Evolutionary conservation across 2,329 filamentous ascomycete genomes (phyloP).

Genomic region (Ophiostoma quercus): DNA sequence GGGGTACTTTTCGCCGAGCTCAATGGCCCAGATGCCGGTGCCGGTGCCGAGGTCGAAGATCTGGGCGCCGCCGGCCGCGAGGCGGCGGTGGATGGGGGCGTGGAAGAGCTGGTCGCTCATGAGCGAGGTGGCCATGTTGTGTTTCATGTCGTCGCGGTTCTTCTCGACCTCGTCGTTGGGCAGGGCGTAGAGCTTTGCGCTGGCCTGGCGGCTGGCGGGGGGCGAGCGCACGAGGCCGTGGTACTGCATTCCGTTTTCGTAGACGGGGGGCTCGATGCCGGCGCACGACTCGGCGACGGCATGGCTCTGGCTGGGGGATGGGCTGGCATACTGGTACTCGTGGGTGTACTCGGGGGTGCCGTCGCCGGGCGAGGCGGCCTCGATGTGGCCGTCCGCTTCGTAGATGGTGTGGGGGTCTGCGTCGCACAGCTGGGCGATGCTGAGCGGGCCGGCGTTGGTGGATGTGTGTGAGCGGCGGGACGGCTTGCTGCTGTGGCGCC

Average conservation of each 20-base stretch:
- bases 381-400: neutral
- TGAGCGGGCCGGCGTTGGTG: neutral
- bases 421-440: slow-evolving; percentile 10
- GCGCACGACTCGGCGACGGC: slow-evolving; percentile 10
- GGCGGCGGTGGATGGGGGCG: slow-evolving; percentile 39
- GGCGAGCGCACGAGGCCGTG: slow-evolving; percentile 33
- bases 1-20: slow-evolving; percentile 48
- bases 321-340: slow-evolving; percentile 28
- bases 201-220: slow-evolving; percentile 26
- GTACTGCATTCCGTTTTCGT: slow-evolving; percentile 35
- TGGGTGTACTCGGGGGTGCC: slow-evolving; percentile 27
- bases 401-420: neutral
- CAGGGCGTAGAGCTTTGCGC: slow-evolving; percentile 30
- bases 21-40: slow-evolving; percentile 48
- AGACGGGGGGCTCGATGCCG: slow-evolving; percentile 32
- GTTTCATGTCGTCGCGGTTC: slow-evolving; percentile 41
- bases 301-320: slow-evolving; percentile 28
- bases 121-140: slow-evolving; percentile 36
- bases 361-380: neutral
- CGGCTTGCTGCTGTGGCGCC: slow-evolving; percentile 14
- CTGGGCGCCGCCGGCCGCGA: slow-evolving; percentile 35
- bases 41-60: slow-evolving; percentile 49
- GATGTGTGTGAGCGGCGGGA: slow-evolving; percentile 1
- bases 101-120: slow-evolving; percentile 40
- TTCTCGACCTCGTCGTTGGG: slow-evolving; percentile 41